phyloP scores from a whole-genome alignment of 2,329 filamentous ascomycete species.

The Trichoderma aggressivum region DNA sequence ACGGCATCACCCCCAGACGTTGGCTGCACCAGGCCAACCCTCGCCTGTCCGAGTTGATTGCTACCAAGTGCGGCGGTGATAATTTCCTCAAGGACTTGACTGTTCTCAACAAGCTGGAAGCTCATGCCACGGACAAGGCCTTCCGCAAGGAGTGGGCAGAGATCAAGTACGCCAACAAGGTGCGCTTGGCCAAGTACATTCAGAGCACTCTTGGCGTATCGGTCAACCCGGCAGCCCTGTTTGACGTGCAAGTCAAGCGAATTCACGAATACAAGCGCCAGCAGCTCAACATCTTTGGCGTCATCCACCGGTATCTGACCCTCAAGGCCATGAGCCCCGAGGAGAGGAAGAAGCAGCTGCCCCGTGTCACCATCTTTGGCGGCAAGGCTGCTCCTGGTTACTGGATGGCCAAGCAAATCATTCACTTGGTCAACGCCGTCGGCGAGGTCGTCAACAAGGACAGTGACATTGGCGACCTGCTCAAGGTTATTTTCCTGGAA shows the following conservation, averaged over 20 bases:
- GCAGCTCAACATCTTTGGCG: slow-evolving; percentile 97
- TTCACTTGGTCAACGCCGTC: slow-evolving; percentile 92
- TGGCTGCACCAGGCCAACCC: slow-evolving; percentile 99
- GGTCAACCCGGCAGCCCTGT: slow-evolving; percentile 84
- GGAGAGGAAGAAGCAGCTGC: slow-evolving; percentile 80
- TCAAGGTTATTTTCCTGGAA: slow-evolving; percentile 96
- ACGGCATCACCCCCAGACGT: slow-evolving; percentile 91
- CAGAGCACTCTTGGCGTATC: slow-evolving; percentile 73
- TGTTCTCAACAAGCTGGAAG: slow-evolving; percentile 78
- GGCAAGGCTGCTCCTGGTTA: slow-evolving; percentile 97
- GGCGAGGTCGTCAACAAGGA: slow-evolving; percentile 90
- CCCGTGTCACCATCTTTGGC: slow-evolving; percentile 92
- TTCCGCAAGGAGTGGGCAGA: slow-evolving; percentile 95
- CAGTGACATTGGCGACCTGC: slow-evolving; percentile 81
- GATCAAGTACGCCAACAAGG: slow-evolving; percentile 96
- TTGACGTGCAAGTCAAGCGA: slow-evolving; percentile 97
- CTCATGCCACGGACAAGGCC: slow-evolving; percentile 76
- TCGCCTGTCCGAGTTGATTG: slow-evolving; percentile 84
- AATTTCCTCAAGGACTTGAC: slow-evolving; percentile 90
- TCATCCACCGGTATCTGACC: slow-evolving; percentile 88
- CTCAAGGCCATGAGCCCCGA: slow-evolving; percentile 83
- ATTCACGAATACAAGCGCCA: slow-evolving; percentile 99
- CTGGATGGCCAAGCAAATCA: slow-evolving; percentile 99
- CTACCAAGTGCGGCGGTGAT: slow-evolving; percentile 78
- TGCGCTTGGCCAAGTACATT: slow-evolving; percentile 87